Evolutionary conservation across 768 basidiomycete species (phyloP), one percentile per base, ranked within the genome.

Genomic region (Megacollybia marginata): DNA sequence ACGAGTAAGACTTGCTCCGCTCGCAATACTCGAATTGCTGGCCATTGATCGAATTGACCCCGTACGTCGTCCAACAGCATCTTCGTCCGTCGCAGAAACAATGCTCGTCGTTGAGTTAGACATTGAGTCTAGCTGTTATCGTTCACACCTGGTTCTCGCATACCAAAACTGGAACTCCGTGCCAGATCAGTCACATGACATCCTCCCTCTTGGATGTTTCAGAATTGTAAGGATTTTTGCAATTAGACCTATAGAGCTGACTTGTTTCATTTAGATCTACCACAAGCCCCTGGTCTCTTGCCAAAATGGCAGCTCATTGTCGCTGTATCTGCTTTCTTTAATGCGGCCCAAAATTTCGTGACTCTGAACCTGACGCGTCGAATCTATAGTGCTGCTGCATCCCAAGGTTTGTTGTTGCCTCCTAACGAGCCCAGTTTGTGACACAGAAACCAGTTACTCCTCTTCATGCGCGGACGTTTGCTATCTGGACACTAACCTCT

Each of bases 261-360:
- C 23, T 28, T 28, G 23, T 6, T 2, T 28, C 23, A 28, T 9
- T 23, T 49, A 87, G 85, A 72, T 58, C 71, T 92, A 9, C 90
- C 89, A 0, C 69, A 80, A 44, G 68, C 72, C 12, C 69, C 70
- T 8, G 94, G 93, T 28, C 73, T 77, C 61, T 78, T 99, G 9
- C 91, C 92, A 1, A 76, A 81, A 63, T 97, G 93, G 92, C 87
- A 92, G 65, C 78, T 96, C 47, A 57, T 94, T 52, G 80, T 93
- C 34, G 80, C 91, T 34, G 69, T 74, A 18, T 76, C 83, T 46
- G 89, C 92, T 13, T 50, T 92, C 23, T 89, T 95, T 74, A 98
- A 98, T 72, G 80, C 83, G 2, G 58, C 81, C 2, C 92, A 96
- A 65, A 94, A 88, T 66, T 85, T 90, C 59, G 55, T 74, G 33